These are phyloP conservation scores for Cochlearia excelsa DNA, from an alignment of 345 rosid genomes.

Conservation along the genomic window DNA sequence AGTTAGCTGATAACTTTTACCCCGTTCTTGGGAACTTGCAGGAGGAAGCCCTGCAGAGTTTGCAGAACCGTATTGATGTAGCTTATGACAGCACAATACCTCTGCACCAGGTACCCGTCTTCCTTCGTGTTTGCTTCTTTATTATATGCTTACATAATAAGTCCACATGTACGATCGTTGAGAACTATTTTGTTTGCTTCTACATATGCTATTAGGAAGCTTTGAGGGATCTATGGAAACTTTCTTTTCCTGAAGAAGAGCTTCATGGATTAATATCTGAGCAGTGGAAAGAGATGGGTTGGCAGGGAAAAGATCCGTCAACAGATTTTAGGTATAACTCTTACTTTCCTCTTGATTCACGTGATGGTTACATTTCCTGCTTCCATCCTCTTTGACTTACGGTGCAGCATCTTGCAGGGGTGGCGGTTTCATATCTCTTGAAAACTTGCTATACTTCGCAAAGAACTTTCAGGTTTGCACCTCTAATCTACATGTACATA, in stretches of 20 bases:
- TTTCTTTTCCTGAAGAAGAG: constrained; percentile 90
- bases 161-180: neutral
- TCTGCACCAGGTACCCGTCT: constrained; percentile 61
- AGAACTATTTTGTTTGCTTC: constrained; percentile 2
- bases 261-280: constrained; percentile 83
- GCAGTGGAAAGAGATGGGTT: constrained; percentile 99
- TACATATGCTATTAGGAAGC: constrained; percentile 54
- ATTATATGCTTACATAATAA: constrained; percentile 9
- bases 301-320: constrained; percentile 99
- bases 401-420: constrained; percentile 59
- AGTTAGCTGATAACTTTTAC: constrained; percentile 2
- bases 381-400: constrained; percentile 27
- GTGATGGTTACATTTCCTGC: constrained; percentile 1
- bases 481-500: neutral
- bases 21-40: constrained; percentile 28
- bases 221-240: constrained; percentile 80
- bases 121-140: neutral
- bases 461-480: constrained; percentile 69
- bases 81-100: constrained; percentile 76
- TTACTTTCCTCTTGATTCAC: constrained; percentile 16
- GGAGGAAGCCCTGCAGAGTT: constrained; percentile 91
- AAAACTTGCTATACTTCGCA: constrained; percentile 88
- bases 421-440: constrained; percentile 98
- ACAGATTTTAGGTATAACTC: constrained; percentile 83
- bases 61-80: constrained; percentile 85